These are phyloP conservation scores for Rhododendron vialii DNA, from an alignment of 148 eudicot genomes.

Conservation along the genomic window DNA sequence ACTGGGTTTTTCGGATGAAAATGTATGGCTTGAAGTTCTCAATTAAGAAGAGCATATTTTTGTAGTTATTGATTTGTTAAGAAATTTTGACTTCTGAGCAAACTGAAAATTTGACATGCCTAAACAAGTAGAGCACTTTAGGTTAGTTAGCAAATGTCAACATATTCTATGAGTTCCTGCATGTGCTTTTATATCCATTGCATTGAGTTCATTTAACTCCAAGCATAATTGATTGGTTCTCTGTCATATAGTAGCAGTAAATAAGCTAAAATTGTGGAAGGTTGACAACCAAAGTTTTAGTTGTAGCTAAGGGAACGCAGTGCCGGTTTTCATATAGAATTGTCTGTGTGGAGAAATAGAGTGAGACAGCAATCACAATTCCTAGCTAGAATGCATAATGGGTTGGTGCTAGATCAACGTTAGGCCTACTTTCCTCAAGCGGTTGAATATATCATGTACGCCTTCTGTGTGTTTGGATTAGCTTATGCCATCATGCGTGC, in stretches of 20 bases:
- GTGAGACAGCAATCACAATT: not conserved
- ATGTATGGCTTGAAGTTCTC: not conserved
- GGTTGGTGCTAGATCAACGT: not conserved
- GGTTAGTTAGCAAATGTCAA: not conserved
- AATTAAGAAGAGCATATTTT: not conserved
- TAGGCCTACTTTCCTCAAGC: too few species aligned
- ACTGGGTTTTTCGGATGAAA: not conserved
- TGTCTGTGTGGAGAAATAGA: not conserved
- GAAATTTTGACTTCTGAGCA: not conserved
- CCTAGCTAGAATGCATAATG: not conserved
- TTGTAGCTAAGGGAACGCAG: not conserved
- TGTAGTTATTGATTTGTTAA: not conserved
- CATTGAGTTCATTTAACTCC: not conserved
- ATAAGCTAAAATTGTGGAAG: not conserved
- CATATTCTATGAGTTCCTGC: not conserved
- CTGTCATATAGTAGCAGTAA: not conserved
- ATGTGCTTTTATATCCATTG: not conserved
- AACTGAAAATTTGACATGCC: not conserved
- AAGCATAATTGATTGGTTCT: not conserved
- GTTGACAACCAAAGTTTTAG: not conserved
- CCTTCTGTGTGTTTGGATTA: too few species aligned
- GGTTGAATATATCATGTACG: too few species aligned
- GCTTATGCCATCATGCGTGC: too few species aligned
- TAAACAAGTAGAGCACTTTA: not conserved
- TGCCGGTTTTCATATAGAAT: not conserved